phyloP scores from a whole-genome alignment of 2,329 filamentous ascomycete species.

The Domatiomyces globalis region DNA sequence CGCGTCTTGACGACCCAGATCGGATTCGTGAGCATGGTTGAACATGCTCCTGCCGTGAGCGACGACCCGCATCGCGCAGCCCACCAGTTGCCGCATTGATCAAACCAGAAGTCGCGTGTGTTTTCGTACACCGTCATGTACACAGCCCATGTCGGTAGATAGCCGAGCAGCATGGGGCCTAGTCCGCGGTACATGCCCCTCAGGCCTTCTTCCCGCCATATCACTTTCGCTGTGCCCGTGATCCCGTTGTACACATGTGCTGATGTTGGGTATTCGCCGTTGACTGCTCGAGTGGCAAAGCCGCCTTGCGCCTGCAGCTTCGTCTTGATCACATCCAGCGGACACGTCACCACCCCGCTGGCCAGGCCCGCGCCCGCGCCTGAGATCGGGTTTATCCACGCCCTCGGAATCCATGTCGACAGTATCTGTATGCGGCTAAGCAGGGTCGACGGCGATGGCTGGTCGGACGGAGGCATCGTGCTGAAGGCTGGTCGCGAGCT shows the following conservation, averaged over 20 bases:
- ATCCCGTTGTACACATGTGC: slow-evolving; percentile 65
- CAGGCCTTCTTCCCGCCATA: slow-evolving; percentile 77
- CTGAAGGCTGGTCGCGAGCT: slow-evolving; percentile 15
- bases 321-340: slow-evolving; percentile 97
- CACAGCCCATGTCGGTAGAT: slow-evolving; percentile 94
- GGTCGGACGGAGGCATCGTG: slow-evolving; percentile 17
- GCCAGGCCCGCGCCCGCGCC: slow-evolving; percentile 83
- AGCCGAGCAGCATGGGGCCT: slow-evolving; percentile 87
- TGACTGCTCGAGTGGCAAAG: slow-evolving; percentile 43
- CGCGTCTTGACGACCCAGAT: slow-evolving; percentile 99
- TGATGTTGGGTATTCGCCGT: slow-evolving; percentile 28
- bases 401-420: slow-evolving; percentile 37
- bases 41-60: slow-evolving; percentile 78
- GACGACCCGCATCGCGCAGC: slow-evolving; percentile 78
- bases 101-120: slow-evolving; percentile 55
- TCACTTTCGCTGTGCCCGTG: slow-evolving; percentile 69
- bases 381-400: slow-evolving; percentile 62
- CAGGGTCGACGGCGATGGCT: slow-evolving; percentile 19
- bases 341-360: slow-evolving; percentile 87
- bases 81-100: slow-evolving; percentile 57
- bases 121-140: slow-evolving; percentile 95
- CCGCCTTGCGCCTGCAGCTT: slow-evolving; percentile 92
- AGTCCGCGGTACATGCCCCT: slow-evolving; percentile 85
- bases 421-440: slow-evolving; percentile 27
- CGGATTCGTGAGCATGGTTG: slow-evolving; percentile 86